Evolutionary conservation across 192 early-diverging fungal species (phyloP).

Genomic region (Backusella mclennaniae): DNA sequence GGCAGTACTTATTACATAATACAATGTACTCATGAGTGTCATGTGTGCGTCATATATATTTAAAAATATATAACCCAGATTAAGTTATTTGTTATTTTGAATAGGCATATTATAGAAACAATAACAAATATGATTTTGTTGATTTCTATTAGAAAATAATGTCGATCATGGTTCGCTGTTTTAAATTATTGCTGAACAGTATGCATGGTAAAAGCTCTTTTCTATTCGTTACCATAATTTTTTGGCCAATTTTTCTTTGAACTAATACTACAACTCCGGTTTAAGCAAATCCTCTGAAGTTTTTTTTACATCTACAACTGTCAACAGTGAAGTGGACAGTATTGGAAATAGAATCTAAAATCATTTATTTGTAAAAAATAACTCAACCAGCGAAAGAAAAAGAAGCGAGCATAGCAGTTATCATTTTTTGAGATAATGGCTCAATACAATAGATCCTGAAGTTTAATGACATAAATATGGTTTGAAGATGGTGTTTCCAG

Average conservation of each 20-base stretch:
- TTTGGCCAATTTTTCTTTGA: not conserved
- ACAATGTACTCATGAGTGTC: not conserved
- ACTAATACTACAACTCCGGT: not conserved
- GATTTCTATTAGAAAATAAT: not conserved
- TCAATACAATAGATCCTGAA: too few relatives aligned
- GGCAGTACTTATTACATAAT: not conserved
- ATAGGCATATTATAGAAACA: not conserved
- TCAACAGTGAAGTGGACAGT: not conserved
- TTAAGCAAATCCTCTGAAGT: not conserved
- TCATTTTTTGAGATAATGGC: not conserved
- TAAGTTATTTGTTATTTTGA: not conserved
- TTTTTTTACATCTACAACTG: not conserved
- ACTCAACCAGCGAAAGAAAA: too few relatives aligned
- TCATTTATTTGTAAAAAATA: not conserved
- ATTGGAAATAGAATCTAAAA: not conserved
- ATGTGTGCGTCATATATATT: not conserved
- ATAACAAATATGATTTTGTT: not conserved
- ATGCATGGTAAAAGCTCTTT: not conserved
- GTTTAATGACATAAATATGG: too few relatives aligned
- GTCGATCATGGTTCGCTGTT: not conserved
- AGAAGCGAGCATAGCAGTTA: too few relatives aligned
- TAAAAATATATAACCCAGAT: not conserved
- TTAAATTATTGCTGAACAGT: not conserved
- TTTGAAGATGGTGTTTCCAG: too few relatives aligned
- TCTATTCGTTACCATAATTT: not conserved